phyloP scores from a whole-genome alignment of 306 rosid species.

The barrel medic (Medicago truncatula) region DNA sequence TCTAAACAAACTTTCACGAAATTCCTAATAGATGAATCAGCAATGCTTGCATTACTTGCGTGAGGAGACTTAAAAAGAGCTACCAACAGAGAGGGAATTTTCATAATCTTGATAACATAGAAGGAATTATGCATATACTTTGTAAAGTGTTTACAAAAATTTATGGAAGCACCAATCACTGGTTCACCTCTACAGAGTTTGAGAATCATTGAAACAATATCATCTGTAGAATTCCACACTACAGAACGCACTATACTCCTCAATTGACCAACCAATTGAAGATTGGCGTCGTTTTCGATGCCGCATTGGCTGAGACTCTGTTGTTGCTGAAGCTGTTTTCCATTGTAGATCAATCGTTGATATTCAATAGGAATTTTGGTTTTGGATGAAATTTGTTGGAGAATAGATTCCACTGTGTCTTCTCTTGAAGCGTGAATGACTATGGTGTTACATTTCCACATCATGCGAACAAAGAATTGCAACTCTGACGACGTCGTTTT shows the following conservation, averaged over 20 bases:
- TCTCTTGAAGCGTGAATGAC: conserved; percentile 58
- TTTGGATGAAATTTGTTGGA: conserved; percentile 41
- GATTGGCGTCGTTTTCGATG: conserved; percentile 63
- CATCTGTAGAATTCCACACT: conserved; percentile 55
- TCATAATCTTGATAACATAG: conserved; percentile 48
- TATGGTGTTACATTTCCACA: conserved; percentile 47
- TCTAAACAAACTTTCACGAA: conserved; percentile 46
- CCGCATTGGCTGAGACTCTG: conserved; percentile 63
- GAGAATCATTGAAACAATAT: conserved; percentile 46
- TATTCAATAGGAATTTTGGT: conserved; percentile 59
- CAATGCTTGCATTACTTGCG: conserved; percentile 44
- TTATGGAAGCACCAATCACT: neutral
- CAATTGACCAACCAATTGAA: conserved; percentile 70
- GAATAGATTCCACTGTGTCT: conserved; percentile 66
- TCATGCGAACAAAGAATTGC: conserved; percentile 64
- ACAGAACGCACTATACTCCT: conserved; percentile 57
- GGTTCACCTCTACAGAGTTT: conserved; percentile 58
- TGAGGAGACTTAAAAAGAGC: conserved; percentile 57
- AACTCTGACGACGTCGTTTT: conserved; percentile 43
- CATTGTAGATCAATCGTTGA: conserved; percentile 65
- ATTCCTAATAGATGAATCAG: conserved; percentile 52
- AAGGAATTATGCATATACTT: conserved; percentile 39
- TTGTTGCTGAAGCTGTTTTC: conserved; percentile 71
- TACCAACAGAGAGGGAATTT: conserved; percentile 58
- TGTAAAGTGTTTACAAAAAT: conserved; percentile 42